Conservation (phyloP, 192 early-diverging fungal genomes). For the Coemansia interrupta region DNA sequence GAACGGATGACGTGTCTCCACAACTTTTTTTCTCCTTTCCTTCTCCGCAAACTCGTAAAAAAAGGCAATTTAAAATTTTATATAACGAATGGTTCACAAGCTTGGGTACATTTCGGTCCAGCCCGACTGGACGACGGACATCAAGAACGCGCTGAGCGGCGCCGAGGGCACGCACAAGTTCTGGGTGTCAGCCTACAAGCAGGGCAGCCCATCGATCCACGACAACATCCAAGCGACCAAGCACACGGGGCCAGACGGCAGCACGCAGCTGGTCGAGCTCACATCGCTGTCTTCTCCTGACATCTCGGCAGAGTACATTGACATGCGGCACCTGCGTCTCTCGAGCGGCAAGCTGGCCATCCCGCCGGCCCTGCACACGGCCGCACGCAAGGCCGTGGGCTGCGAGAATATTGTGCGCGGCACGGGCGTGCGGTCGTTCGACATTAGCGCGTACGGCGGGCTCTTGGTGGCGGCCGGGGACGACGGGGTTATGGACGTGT, state of each 20-base stretch:
- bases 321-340: slow-evolving; percentile 26
- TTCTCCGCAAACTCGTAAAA: neutral
- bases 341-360: slow-evolving; percentile 17
- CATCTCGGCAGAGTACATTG: slow-evolving; percentile 21
- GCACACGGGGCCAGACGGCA: neutral
- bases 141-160: slow-evolving; percentile 21
- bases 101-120: slow-evolving; percentile 48
- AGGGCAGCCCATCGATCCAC: slow-evolving; percentile 33
- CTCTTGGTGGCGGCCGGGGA: slow-evolving; percentile 39
- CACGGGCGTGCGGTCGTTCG: slow-evolving; percentile 34
- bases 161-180: slow-evolving; percentile 30
- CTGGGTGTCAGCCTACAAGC: slow-evolving; percentile 47
- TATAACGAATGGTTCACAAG: slow-evolving; percentile 18
- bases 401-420: slow-evolving; percentile 31
- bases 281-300: neutral
- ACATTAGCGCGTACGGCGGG: slow-evolving; percentile 34
- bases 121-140: slow-evolving; percentile 51
- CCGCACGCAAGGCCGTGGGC: slow-evolving; percentile 12
- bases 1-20: neutral
- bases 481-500: slow-evolving; percentile 40
- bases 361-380: slow-evolving; percentile 18
- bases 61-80: neutral
- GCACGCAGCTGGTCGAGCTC: slow-evolving; percentile 6
- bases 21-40: neutral
- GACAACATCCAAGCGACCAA: slow-evolving; percentile 16